Evolutionary conservation across 768 basidiomycete species (phyloP).

Genomic region (Tulasnella calospora): DNA sequence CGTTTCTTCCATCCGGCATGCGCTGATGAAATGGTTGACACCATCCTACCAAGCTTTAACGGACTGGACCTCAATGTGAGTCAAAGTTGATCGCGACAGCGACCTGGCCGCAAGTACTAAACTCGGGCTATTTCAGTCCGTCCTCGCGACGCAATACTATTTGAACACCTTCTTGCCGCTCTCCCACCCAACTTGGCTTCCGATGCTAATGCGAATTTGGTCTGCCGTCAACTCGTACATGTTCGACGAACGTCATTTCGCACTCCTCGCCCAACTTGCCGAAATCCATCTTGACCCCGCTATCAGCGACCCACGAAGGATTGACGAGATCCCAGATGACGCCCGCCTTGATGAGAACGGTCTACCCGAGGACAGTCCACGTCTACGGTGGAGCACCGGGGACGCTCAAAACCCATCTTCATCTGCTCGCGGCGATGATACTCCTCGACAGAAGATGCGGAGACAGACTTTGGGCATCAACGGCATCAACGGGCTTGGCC

Average conservation of each 20-base stretch:
- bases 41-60: slow-evolving; percentile 73
- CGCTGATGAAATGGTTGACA: slow-evolving; percentile 81
- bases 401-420: background rate
- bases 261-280: slow-evolving; percentile 62
- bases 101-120: background rate
- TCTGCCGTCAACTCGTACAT: slow-evolving; percentile 49
- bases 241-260: slow-evolving; percentile 70
- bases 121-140: slow-evolving; percentile 43
- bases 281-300: slow-evolving; percentile 73
- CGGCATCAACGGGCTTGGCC: background rate
- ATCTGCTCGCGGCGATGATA: background rate
- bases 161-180: slow-evolving; percentile 80
- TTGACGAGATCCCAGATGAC: slow-evolving; percentile 59
- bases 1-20: slow-evolving; percentile 87
- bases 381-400: slow-evolving; percentile 15
- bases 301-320: slow-evolving; percentile 48
- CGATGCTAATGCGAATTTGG: slow-evolving; percentile 69
- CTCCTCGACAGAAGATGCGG: background rate
- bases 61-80: slow-evolving; percentile 68
- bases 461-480: slow-evolving; percentile 3
- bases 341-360: slow-evolving; percentile 45
- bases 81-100: slow-evolving; percentile 23
- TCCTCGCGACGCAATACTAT: slow-evolving; percentile 80
- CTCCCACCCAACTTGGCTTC: slow-evolving; percentile 73
- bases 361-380: slow-evolving; percentile 14